Conservation (phyloP, 2,329 filamentous ascomycete species). For the Dactylellina haptotyla region DNA sequence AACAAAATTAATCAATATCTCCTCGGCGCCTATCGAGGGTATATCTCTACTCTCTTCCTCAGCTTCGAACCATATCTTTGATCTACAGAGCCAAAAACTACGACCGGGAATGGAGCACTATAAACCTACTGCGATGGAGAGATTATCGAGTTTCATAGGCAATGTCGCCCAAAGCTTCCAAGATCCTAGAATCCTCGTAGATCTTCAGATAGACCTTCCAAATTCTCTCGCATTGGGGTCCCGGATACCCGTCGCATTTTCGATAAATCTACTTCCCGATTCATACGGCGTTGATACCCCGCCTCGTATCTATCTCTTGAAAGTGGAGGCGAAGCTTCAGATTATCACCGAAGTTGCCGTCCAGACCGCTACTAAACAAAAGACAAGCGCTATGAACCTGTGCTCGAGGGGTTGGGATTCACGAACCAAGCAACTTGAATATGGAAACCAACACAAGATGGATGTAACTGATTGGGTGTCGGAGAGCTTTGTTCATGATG, state of each 20-base stretch:
- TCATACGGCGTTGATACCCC: slow-evolving; percentile 30
- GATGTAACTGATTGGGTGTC: slow-evolving; percentile 42
- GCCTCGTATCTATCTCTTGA: slow-evolving; percentile 36
- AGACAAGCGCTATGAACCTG: slow-evolving; percentile 32
- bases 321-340: slow-evolving; percentile 34
- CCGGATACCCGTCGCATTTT: slow-evolving; percentile 18
- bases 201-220: slow-evolving; percentile 33
- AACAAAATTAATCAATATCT: slow-evolving; percentile 36
- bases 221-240: slow-evolving; percentile 28
- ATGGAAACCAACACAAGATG: slow-evolving; percentile 37
- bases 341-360: slow-evolving; percentile 41
- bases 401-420: slow-evolving; percentile 27
- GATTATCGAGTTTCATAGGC: slow-evolving; percentile 33
- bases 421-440: slow-evolving; percentile 28
- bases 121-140: slow-evolving; percentile 37
- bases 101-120: slow-evolving; percentile 43
- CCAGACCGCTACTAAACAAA: slow-evolving; percentile 15
- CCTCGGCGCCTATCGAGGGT: slow-evolving; percentile 21
- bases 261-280: slow-evolving; percentile 34
- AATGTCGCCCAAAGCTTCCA: slow-evolving; percentile 16
- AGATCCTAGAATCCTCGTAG: slow-evolving; percentile 41
- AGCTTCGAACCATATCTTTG: slow-evolving; percentile 26
- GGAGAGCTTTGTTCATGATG: slow-evolving; percentile 41
- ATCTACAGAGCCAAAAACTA: slow-evolving; percentile 18
- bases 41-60: slow-evolving; percentile 8